A percentile compares a stretch with the other conserved stretches of the same genome.
Evolutionary conservation across 2,329 filamentous ascomycete species (phyloP).

Genomic region (Fusarium sp.): DNA sequence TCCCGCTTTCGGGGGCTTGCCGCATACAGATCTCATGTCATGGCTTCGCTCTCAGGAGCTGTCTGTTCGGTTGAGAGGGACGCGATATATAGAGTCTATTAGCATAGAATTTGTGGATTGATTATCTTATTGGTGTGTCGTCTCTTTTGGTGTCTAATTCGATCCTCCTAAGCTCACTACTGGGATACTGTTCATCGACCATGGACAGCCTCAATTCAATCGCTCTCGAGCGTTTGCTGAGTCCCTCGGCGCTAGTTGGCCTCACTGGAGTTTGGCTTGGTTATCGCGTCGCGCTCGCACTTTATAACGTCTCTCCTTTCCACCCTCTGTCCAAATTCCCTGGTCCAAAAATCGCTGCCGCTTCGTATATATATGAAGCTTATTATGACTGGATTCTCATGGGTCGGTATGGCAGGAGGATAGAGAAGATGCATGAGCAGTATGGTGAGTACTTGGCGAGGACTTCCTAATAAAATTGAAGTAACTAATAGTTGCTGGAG

Average conservation of each 20-base stretch:
- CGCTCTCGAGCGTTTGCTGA: neutral
- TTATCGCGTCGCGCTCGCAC: constrained; percentile 44
- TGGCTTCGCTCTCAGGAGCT: fast-evolving
- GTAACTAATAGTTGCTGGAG: constrained; percentile 8
- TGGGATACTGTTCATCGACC: neutral
- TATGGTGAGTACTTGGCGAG: constrained; percentile 45
- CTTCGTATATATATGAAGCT: constrained; percentile 51
- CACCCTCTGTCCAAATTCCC: constrained; percentile 53
- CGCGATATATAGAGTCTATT: neutral
- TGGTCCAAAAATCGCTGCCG: constrained; percentile 51
- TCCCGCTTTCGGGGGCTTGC: neutral
- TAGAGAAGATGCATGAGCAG: constrained; percentile 50
- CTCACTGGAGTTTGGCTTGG: constrained; percentile 44
- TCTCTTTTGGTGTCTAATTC: neutral
- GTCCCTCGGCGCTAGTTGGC: neutral
- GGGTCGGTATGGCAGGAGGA: constrained; percentile 51
- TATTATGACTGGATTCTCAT: constrained; percentile 51
- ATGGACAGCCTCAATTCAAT: neutral
- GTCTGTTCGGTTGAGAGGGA: fast-evolving
- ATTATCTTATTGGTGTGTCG: neutral
- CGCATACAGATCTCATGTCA: neutral
- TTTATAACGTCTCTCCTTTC: constrained; percentile 54
- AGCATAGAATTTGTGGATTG: neutral
- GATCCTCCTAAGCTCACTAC: neutral
- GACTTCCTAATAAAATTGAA: fast-evolving